Evolutionary conservation across 179 eudicot genomes (phyloP), one percentile per base, ranked within the genome.

Genomic region (Beta corolliflora): DNA sequence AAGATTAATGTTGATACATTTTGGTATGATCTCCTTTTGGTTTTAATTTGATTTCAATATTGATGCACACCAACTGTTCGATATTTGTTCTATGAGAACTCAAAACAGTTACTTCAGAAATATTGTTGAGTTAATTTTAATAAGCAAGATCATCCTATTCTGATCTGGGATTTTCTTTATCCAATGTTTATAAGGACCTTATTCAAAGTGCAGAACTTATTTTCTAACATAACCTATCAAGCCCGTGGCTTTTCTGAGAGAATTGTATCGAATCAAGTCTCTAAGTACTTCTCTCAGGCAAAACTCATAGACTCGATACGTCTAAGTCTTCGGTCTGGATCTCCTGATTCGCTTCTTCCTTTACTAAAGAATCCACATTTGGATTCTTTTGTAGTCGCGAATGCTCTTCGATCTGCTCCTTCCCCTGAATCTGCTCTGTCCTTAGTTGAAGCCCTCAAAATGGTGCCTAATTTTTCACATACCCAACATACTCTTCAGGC

Each of bases 341-440:
- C 86, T 25, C 78, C 84, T 18, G 86, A 89, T 29, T 87, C 89
- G 7, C 81, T 94, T 74, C 31, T 81, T 67, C 79, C 87, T 25
- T 53, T 94, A 41, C 79, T 95, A 16, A 81, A 84, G 5, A 85
- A 87, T 81, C 95, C 91, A 3, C 63, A 87, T 65, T 77, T 95
- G 66, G 99, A 95, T 87, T 94, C 97, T 2, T 91, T 94, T 87
- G 97, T 95, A 21, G 92, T 94, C 66, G 61, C 94, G 66, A 91
- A 92, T 87, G 98, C 92, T 13, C 79, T 94, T 4, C 84, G 88
- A 18, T 91, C 98, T 23, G 95, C 99, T 73, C 98, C 99, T 68
- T 92, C 94, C 23, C 91, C 90, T 13, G 89, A 87, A 18, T 89
- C 94, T 79, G 98, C 98, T 1, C 84, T 94, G 59, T 89, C 88